Base-by-base conservation (phyloP, 1,284 basidiomycete species). In the Anthracocystis panici-leucophaei region DNA sequence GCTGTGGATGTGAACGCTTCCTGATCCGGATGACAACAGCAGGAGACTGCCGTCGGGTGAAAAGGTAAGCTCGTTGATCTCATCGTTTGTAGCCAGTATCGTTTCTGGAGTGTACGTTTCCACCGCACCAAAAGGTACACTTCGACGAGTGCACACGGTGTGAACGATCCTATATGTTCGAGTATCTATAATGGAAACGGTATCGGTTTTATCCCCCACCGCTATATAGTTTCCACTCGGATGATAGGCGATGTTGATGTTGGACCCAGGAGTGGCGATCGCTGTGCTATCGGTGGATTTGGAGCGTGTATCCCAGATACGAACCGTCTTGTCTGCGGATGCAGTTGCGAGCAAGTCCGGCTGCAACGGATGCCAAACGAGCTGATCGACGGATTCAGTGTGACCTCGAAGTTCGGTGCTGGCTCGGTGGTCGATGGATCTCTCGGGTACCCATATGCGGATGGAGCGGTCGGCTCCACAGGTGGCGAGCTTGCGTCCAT, bases 11-110 rank as follows among this genome's bases (percentile, higher is more conserved):
- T 65, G 63, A 16, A 83, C 62, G 4, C 59, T 57, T 2, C 82
- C 82, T 9, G 65, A 73, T 10, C 82, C 82, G 20, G 77, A 79
- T 0, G 79, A 75, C 18, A 82, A 57, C 33, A 81, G 65, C 31
- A 83, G 67, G 3, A 82, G 64, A 5, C 61, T 61, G 20, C 81
- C 82, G 44, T 79, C 73, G 41, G 76, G 63, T 0, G 79, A 75
- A 62, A 76, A 83, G 7, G 57, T 56, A 23, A 83, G 71, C 40
- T 82, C 81, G 54, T 83, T 83, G 63, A 83, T 81, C 64, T 82
- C 73, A 27, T 79, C 79, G 38, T 56, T 31, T 12, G 68, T 69
- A 0, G 9, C 45, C 2, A 45, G 10, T 2, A 66, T 14, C 2
- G 72, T 75, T 2, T 44, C 58, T 0, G 31, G 20, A 0, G n/a